Conservation (phyloP, 805 yeast genomes). For the Hanseniaspora pseudoguilliermondii region DNA sequence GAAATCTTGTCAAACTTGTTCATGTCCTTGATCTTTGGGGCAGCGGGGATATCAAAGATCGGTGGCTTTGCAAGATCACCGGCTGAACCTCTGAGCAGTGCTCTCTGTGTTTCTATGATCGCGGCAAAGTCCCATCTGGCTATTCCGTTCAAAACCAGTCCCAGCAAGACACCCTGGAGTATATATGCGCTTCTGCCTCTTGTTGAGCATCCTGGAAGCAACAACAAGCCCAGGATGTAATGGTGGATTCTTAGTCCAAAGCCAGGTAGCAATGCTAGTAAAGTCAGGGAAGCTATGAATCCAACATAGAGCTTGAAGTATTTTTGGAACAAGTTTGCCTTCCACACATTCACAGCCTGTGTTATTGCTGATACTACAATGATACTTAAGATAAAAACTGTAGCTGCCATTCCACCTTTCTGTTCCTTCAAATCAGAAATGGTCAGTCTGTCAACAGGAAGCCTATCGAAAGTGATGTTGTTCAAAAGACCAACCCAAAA, state of each 20-base stretch:
- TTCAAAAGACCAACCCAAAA: conserved; percentile 79
- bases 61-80: conserved; percentile 42
- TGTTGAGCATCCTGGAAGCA: conserved; percentile 76
- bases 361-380: conserved; percentile 46
- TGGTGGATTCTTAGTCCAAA: conserved; percentile 69
- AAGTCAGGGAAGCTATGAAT: conserved; percentile 33
- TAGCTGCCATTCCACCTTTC: conserved; percentile 64
- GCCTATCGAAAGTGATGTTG: conserved; percentile 73
- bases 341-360: conserved; percentile 74
- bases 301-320: conserved; percentile 44
- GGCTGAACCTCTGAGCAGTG: conserved; percentile 65
- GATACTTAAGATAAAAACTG: conserved; percentile 35
- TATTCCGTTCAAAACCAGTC: conserved; percentile 70
- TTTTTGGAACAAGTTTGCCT: conserved; percentile 51
- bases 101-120: conserved; percentile 60
- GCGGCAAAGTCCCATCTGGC: conserved; percentile 92
- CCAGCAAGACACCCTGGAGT: conserved; percentile 76
- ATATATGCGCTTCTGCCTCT: conserved; percentile 55
- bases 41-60: conserved; percentile 21
- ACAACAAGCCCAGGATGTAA: conserved; percentile 60
- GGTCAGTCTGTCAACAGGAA: conserved; percentile 79
- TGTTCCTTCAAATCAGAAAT: conserved; percentile 55
- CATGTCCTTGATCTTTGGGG: not conserved
- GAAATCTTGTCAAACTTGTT: conserved; percentile 17
- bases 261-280: conserved; percentile 36